Evolutionary conservation across 306 rosid genomes (phyloP).

Genomic region (Cicer judaicum): DNA sequence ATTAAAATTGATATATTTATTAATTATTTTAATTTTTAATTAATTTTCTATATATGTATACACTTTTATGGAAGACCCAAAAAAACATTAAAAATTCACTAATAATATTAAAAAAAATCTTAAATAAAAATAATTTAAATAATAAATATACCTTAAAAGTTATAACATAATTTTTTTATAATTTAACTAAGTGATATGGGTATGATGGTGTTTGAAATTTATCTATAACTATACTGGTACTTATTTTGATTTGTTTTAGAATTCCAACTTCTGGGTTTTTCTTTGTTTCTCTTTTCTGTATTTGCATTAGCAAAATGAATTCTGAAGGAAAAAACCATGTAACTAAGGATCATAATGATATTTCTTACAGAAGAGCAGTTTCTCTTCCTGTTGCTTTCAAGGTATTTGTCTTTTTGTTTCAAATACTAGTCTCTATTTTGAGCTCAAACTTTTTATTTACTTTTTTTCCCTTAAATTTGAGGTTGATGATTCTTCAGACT

Average conservation of each 20-base stretch:
- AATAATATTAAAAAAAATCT: no score
- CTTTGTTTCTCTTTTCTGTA: not conserved
- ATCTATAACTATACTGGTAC: not conserved
- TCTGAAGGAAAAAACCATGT: slow-evolving; percentile 56
- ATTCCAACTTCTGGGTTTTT: slow-evolving; percentile 38
- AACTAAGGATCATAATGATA: slow-evolving; percentile 33
- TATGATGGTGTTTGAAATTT: slow-evolving; percentile 23
- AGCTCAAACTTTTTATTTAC: not conserved
- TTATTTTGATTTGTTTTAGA: slow-evolving; percentile 15
- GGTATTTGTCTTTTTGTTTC: slow-evolving; percentile 51
- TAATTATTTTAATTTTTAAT: no score
- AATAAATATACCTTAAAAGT: no score
- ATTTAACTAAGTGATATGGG: slow-evolving; percentile 24
- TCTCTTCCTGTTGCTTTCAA: slow-evolving; percentile 51
- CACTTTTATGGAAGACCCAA: no score
- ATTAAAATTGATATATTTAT: no score
- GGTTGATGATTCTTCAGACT: slow-evolving; percentile 11
- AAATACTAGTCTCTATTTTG: not conserved
- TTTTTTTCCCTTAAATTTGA: not conserved
- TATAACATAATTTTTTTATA: no score
- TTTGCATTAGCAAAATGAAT: slow-evolving; percentile 49
- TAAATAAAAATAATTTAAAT: no score
- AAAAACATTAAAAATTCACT: no score
- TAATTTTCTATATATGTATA: no score
- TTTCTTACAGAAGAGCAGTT: slow-evolving; percentile 52